Percentiles rank a stretch among this genome's conserved stretches.
Evolutionary conservation across 108 stramenopile genomes (phyloP).

Genomic region (Cylindrotheca fusiformis): DNA sequence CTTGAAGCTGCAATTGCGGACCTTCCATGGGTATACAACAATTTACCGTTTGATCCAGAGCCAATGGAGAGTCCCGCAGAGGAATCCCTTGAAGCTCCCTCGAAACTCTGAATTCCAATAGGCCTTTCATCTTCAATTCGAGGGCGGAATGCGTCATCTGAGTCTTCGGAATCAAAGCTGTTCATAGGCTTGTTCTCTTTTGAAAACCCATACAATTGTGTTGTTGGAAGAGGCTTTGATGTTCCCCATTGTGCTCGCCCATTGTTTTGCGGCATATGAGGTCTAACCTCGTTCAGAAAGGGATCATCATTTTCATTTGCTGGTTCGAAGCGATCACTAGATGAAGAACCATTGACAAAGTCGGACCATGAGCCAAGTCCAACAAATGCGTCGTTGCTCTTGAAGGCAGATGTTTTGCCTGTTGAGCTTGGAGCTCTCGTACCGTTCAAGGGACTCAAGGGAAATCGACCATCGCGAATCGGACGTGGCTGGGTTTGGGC

Average conservation of each 20-base stretch:
- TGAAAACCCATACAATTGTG: neutral
- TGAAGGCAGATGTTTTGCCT: neutral
- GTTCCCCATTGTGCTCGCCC: neutral
- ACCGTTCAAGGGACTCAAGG: neutral
- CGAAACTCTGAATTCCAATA: conserved; percentile 20
- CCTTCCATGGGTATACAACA: neutral
- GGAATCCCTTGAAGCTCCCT: neutral
- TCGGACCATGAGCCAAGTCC: neutral
- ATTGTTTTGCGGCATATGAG: too few species aligned
- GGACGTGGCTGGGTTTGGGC: neutral
- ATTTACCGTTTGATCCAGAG: too few species aligned
- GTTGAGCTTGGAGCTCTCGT: conserved; percentile 1
- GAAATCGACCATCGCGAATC: neutral
- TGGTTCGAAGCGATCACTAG: neutral
- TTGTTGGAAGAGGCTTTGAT: neutral
- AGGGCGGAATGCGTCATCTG: neutral
- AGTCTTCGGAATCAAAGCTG: neutral
- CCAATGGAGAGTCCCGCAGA: neutral
- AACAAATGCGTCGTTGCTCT: neutral
- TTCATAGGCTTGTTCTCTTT: neutral
- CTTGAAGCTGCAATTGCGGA: neutral
- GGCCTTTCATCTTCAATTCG: conserved; percentile 4
- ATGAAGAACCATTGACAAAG: neutral
- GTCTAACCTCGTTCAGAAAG: too few species aligned
- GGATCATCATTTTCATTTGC: too few species aligned